A percentile compares a stretch with the other conserved stretches of the same genome.
These are phyloP conservation scores for Vitis hybrid DNA, from an alignment of 177 flowering plant species.

Conservation along the genomic window DNA sequence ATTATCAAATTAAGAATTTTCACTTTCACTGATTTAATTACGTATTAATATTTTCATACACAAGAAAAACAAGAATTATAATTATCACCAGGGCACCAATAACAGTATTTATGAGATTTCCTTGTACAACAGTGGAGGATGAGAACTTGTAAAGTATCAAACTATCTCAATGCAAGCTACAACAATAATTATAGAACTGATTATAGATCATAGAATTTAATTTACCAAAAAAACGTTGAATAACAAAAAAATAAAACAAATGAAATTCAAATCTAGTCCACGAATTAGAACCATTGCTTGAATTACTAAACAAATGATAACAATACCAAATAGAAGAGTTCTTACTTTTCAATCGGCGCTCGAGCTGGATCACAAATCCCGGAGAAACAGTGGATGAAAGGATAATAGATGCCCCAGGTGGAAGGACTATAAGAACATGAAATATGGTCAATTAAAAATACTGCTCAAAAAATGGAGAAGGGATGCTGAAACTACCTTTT, in stretches of 20 bases:
- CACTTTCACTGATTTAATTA: not conserved
- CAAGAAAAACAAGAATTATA: not conserved
- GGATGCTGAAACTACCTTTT: conserved; percentile 46
- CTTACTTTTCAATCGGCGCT: conserved; percentile 65
- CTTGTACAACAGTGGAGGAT: not conserved
- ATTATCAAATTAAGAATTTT: not conserved
- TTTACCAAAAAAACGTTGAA: not conserved
- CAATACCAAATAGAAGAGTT: not conserved
- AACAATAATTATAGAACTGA: too few species aligned
- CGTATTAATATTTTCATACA: not conserved
- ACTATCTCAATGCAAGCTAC: not conserved
- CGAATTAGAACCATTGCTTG: not conserved
- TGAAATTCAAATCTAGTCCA: not conserved
- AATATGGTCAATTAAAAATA: conserved; percentile 1
- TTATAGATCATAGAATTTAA: not conserved
- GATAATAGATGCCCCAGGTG: conserved; percentile 78
- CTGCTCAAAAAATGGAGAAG: not conserved
- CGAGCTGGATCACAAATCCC: conserved; percentile 66
- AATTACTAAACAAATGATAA: not conserved
- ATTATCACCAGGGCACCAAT: not conserved
- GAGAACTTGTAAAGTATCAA: not conserved
- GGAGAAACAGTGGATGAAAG: conserved; percentile 97
- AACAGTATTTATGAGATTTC: not conserved
- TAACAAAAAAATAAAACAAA: not conserved
- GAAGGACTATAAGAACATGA: conserved; percentile 59